Base-by-base conservation (phyloP, 2,329 filamentous ascomycete genomes). In the Sphaerulina vaccinii region DNA sequence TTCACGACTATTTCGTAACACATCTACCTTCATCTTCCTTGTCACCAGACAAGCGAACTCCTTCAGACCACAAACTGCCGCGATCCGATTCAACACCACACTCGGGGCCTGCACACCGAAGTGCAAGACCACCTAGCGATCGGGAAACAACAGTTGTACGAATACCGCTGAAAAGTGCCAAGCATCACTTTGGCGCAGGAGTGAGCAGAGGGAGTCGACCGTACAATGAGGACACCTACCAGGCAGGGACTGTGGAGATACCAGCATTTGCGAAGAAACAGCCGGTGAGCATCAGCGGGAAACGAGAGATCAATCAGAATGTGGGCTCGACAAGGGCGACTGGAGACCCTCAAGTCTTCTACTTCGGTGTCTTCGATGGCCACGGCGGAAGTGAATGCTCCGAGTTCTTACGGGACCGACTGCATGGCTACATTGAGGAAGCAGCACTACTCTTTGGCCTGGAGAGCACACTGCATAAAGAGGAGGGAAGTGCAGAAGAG, bases 1-100 rank as follows among this genome's bases (percentile, higher is more conserved):
- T 97, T 71, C 90, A 96, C 75, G 90, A 95, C 63, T 97, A 99
- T 76, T 99, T 99, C 71, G 89, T 97, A 54, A 96, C 93, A 7
- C 90, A 96, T 70, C 81, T 99, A 1, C 92, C 93, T 3, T 95
- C 90, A 15, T 95, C 90, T 11, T 96, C 91, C 3, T 79, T 96
- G 38, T 88, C 96, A 63, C 92, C 93, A 6, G 92, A 97, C 71
- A 55, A 55, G 36, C 47, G 51, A 6, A 48, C 49, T 19, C 67
- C 84, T 3, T 83, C 84, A 23, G 86, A 89, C 61, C 90, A 96
- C 70, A 91, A 93, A 69, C 82, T 96, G 5, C 91, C 91, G 42
- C 87, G 90, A 62, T 82, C 88, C 61, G 88, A 88, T 19, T 93
- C 90, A 40, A 87, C 83, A 38, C 91, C 91, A 23, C 88, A 96